These are phyloP conservation scores for Ceratocystis alfenasii DNA, from an alignment of 2,329 filamentous ascomycete species.

Conservation along the genomic window DNA sequence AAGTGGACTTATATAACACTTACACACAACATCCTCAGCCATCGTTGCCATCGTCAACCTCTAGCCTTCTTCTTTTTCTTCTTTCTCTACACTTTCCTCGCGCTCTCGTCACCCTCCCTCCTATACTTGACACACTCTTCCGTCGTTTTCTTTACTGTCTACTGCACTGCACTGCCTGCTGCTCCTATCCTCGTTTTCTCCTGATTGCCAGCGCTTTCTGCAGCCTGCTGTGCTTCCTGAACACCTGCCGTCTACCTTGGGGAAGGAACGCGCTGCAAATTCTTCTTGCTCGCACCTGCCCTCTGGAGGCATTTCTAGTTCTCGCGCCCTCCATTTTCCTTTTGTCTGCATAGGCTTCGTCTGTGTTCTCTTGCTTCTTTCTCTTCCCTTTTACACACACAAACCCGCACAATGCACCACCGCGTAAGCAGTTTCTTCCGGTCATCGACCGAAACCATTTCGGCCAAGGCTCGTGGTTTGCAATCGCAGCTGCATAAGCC, in stretches of 20 bases:
- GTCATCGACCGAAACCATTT: conserved; percentile 43
- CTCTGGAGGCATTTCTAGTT: background rate
- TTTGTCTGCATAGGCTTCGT: background rate
- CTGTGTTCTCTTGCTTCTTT: background rate
- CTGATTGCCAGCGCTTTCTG: background rate
- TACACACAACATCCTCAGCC: conserved; percentile 2
- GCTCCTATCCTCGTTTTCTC: background rate
- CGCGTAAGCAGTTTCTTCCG: conserved; percentile 46
- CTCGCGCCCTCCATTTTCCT: background rate
- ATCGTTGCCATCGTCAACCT: background rate
- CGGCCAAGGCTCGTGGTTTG: conserved; percentile 20
- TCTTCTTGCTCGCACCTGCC: conserved; percentile 9
- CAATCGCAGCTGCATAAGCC: conserved; percentile 18
- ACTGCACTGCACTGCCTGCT: no score
- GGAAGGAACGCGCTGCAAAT: conserved; percentile 8
- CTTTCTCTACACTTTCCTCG: background rate
- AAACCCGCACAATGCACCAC: conserved; percentile 41
- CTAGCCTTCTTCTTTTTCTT: background rate
- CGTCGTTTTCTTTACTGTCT: no score
- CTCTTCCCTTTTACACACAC: background rate
- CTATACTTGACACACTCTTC: no score
- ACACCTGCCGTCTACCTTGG: background rate
- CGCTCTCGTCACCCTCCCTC: background rate
- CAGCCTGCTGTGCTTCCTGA: background rate
- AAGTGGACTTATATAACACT: conserved; percentile 4